These are phyloP conservation scores for Ustilago esculenta DNA, from an alignment of 1,284 basidiomycete genomes.

Conservation along the genomic window DNA sequence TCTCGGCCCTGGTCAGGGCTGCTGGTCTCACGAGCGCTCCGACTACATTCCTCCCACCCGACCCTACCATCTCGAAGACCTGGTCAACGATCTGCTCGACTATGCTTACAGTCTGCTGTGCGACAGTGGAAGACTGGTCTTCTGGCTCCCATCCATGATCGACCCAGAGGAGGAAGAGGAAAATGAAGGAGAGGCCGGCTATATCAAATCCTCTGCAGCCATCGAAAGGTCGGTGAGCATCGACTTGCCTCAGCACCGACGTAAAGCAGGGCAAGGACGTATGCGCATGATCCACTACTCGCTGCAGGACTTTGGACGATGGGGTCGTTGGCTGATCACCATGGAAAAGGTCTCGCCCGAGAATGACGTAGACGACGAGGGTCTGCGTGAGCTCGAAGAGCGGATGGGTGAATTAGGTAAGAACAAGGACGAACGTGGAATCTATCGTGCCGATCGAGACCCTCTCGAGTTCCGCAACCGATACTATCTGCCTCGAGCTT, in stretches of 20 bases:
- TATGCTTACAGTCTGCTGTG: slow-evolving; percentile 85
- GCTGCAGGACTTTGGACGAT: slow-evolving; percentile 92
- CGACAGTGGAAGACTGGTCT: slow-evolving; percentile 87
- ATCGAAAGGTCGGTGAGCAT: slow-evolving; percentile 74
- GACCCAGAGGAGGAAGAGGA: slow-evolving; percentile 47
- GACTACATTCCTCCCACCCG: slow-evolving; percentile 75
- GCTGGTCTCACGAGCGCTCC: slow-evolving; percentile 56
- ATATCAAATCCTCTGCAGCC: slow-evolving; percentile 68
- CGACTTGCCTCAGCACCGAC: slow-evolving; percentile 56
- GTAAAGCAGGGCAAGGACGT: slow-evolving; percentile 36
- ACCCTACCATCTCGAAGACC: slow-evolving; percentile 89
- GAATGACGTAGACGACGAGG: slow-evolving; percentile 35
- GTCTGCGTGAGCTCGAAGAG: slow-evolving; percentile 30
- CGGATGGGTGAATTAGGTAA: slow-evolving; percentile 37
- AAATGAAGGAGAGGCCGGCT: slow-evolving; percentile 66
- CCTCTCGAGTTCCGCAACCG: slow-evolving; percentile 58
- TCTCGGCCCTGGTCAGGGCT: slow-evolving; percentile 34
- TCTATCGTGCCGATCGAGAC: slow-evolving; percentile 47
- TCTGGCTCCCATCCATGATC: slow-evolving; percentile 71
- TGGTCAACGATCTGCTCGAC: slow-evolving; percentile 82
- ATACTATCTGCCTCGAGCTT: slow-evolving; percentile 38
- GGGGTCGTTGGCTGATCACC: slow-evolving; percentile 75
- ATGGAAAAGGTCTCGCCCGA: slow-evolving; percentile 53
- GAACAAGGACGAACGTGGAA: slow-evolving; percentile 42
- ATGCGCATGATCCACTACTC: slow-evolving; percentile 76